Conservation (phyloP, 208 protist species). For the Trypanosoma theileri region DNA sequence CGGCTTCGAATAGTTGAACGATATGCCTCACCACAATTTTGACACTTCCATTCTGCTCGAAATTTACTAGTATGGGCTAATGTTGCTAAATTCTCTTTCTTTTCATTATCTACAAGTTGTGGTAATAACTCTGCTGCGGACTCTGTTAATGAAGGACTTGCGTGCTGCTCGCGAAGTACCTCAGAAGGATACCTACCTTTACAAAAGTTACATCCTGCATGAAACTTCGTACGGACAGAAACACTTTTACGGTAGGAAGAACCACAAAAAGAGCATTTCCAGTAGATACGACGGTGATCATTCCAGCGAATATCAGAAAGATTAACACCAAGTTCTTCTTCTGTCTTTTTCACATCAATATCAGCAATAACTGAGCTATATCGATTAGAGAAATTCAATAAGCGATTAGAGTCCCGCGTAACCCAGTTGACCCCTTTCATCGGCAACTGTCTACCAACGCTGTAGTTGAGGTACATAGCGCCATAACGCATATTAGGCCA, state of each 20-base stretch:
- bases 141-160: slow-evolving; percentile 29
- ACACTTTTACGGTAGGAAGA: slow-evolving; percentile 77
- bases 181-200: slow-evolving; percentile 70
- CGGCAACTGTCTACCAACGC: slow-evolving; percentile 70
- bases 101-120: slow-evolving; percentile 44
- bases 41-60: slow-evolving; percentile 71
- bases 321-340: slow-evolving; percentile 79
- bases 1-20: slow-evolving; percentile 71
- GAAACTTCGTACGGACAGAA: slow-evolving; percentile 77
- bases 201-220: slow-evolving; percentile 78
- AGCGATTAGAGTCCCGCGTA: slow-evolving; percentile 82
- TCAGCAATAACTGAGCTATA: slow-evolving; percentile 74
- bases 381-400: slow-evolving; percentile 71
- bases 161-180: slow-evolving; percentile 63
- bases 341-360: slow-evolving; percentile 72
- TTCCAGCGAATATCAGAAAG: slow-evolving; percentile 80
- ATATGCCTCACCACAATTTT: slow-evolving; percentile 55
- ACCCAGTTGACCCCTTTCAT: slow-evolving; percentile 89
- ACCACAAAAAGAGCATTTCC: slow-evolving; percentile 81
- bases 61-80: slow-evolving; percentile 74
- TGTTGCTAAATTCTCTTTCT: slow-evolving; percentile 52
- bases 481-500: slow-evolving; percentile 92
- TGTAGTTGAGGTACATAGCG: slow-evolving; percentile 85
- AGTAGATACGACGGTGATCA: slow-evolving; percentile 85
- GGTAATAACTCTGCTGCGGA: slow-evolving; percentile 44